A percentile compares a stretch with the other conserved stretches of the same genome.
Conservation (phyloP, 441 rosid genomes). For the Metrosideros polymorpha region DNA sequence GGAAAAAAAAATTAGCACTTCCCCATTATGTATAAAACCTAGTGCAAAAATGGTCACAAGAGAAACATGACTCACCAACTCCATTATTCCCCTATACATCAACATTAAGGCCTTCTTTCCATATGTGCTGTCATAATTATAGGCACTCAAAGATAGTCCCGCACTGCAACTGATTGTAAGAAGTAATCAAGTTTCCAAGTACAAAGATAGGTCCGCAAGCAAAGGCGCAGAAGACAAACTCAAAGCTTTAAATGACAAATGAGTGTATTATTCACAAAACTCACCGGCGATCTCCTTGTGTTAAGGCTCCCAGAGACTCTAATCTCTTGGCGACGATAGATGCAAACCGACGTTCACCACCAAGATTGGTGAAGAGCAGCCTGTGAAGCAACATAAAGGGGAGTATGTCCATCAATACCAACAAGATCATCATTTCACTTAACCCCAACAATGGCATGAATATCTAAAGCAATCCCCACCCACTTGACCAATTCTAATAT, state of each 20-base stretch:
- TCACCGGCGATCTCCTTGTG: slow-evolving; percentile 98
- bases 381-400: slow-evolving; percentile 24
- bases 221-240: neutral
- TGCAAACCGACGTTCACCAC: slow-evolving; percentile 99
- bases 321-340: slow-evolving; percentile 98
- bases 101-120: slow-evolving; percentile 91
- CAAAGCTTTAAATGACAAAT: neutral
- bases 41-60: neutral
- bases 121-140: slow-evolving; percentile 88
- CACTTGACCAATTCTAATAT: neutral
- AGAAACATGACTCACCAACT: slow-evolving; percentile 37
- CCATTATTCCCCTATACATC: slow-evolving; percentile 99
- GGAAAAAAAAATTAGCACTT: slow-evolving; percentile 3
- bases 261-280: neutral
- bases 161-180: slow-evolving; percentile 58
- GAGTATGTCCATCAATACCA: neutral
- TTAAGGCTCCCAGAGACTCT: slow-evolving; percentile 94
- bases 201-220: neutral
- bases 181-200: slow-evolving; percentile 3
- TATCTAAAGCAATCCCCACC: neutral
- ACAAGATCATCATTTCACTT: neutral
- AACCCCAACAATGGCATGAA: neutral
- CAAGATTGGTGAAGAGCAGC: slow-evolving; percentile 85
- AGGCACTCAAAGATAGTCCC: slow-evolving; percentile 90
- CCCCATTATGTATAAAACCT: neutral